Evolutionary conservation across 1,284 basidiomycete genomes (phyloP), one percentile per base, ranked within the genome.

Genomic region (Phlebopus sp.): DNA sequence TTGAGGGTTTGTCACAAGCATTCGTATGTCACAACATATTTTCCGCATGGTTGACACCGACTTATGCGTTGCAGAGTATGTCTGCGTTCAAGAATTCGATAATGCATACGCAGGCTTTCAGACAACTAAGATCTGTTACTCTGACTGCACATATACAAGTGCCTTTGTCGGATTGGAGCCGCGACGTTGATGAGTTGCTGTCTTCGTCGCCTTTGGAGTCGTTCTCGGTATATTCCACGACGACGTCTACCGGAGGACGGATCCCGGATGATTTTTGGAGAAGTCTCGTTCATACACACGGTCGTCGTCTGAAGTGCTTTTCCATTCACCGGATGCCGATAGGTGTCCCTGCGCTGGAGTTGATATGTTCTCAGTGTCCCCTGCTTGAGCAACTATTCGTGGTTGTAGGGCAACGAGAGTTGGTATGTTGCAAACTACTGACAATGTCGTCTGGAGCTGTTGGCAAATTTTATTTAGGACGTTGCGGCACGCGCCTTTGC

Each of bases 291-390:
- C 43, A 60, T 2, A 59, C 58, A 9, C 86, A 88, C 51, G 74
- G 76, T 0, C 53, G 59, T 7, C 71, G 72, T 13, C 67, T 90
- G 2, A 68, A 60, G n/a, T 69, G 75, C 8, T 77, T 89, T 53
- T 83, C 82, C 9, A 72, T 87, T 2, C 78, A 87, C 55, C 72
- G 84, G 19, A 78, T 85, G 71, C 67, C 72, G 3, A 72, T 86
- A 46, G 69, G 69, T 54, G 57, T 79, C 17, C 61, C 61, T 14
- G 69, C 74, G 0, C 69, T 90, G 29, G 63, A 67, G n/a, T 67
- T 74, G 17, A 75, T 89, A 14, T 87, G 84, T 55, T 52, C 55
- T 6, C 62, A 68, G 15, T 86, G 84, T 52, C 50, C 62, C 0
- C 62, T 59, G 7, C 70, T 90, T 5, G 75, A 84, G 53, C 73